Base-by-base conservation (phyloP, 1,139 yeast genomes). In the Pichia sp. region DNA sequence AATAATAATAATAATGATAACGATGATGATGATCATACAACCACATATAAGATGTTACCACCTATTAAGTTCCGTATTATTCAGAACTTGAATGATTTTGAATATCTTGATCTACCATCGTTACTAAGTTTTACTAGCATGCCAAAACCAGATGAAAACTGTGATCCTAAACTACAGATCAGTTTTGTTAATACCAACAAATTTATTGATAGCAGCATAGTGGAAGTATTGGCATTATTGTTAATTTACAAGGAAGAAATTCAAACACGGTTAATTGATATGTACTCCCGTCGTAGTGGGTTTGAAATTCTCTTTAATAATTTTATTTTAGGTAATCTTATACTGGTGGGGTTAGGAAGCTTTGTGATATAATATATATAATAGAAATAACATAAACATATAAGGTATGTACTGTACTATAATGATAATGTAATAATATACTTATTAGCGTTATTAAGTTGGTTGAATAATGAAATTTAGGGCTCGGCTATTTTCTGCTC, bases 11-110 rank as follows among this genome's bases (percentile, higher is more conserved):
- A 42, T 10, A 30, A 11, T 10, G 39, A 27, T 27, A 36, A 26
- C 2, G 27, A 33, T 5, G 43, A 39, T 27, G 42, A 46, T 6
- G 42, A 40, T 34, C 44, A 30, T 18, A 27, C 36, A 6, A 18
- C n/a, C 7, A 33, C 29, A 26, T 45, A 4, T 4, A 48, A 40
- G 27, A 42, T 76, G 68, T 48, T 70, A 62, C 64, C 68, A 7
- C 71, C 74, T 4, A 70, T 78, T 38, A 74, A 74, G 47, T 78
- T 84, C 47, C 74, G 85, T 33, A 76, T 80, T 34, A 83, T 81
- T 45, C 83, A 82, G 58, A 80, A 75, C 56, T 54, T 81, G 32
- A 67, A 77, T 7, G 80, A 78, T 47, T 71, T 83, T 45, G 63
- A 63, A 46, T 55, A 53, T 30, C 35, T 64, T 30, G 67, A 65